phyloP scores from a whole-genome alignment of 768 basidiomycete genomes.

The Naganishia kalamii region DNA sequence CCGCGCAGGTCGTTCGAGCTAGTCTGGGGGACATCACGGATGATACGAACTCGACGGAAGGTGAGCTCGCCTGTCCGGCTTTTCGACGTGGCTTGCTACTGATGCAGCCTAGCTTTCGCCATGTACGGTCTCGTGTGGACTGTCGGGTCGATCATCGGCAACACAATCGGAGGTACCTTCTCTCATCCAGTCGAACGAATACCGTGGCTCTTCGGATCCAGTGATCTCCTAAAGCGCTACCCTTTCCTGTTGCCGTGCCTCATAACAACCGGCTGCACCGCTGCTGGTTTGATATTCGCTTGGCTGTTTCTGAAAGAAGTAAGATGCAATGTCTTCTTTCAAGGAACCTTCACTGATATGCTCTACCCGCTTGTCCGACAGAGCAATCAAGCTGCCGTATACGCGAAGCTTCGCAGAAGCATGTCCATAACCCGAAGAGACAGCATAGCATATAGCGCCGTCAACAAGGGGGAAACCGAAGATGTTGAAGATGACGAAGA shows the following conservation, averaged over 20 bases:
- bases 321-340: neutral
- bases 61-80: neutral
- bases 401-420: neutral
- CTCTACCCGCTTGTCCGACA: neutral
- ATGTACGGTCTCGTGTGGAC: slow-evolving; percentile 46
- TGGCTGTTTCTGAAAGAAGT: slow-evolving; percentile 34
- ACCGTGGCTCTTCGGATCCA: slow-evolving; percentile 31
- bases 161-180: slow-evolving; percentile 30
- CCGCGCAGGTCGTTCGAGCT: slow-evolving; percentile 36
- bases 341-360: neutral
- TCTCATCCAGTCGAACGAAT: slow-evolving; percentile 43
- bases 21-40: slow-evolving; percentile 44
- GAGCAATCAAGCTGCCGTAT: slow-evolving; percentile 12
- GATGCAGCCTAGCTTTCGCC: slow-evolving; percentile 33
- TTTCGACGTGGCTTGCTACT: neutral
- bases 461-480: neutral
- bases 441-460: neutral
- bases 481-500: slow-evolving; percentile 23
- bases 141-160: slow-evolving; percentile 42
- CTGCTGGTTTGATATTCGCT: slow-evolving; percentile 38
- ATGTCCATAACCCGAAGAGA: neutral
- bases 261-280: slow-evolving; percentile 31
- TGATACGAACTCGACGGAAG: slow-evolving; percentile 42
- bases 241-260: slow-evolving; percentile 33
- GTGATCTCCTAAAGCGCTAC: neutral